Base-by-base conservation (phyloP, 1,139 yeast species). In the Saccharomyces hybrid region DNA sequence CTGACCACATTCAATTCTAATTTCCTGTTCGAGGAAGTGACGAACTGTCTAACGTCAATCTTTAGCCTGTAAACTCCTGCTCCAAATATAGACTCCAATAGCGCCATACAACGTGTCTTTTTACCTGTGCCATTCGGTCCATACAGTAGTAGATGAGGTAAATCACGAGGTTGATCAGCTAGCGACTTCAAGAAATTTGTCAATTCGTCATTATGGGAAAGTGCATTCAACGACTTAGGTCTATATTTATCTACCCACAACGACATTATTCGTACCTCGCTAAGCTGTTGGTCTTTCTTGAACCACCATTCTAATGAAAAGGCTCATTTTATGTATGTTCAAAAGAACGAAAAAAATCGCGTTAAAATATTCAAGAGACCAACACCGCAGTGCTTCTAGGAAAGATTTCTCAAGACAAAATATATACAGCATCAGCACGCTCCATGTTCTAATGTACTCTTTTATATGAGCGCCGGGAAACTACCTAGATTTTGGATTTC, bases 121-220 rank as follows among this genome's bases (percentile, higher is more conserved):
- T 93, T 93, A 57, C 99, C 99, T 16, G 96, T 88, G 4, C 99
- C 99, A 50, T 91, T 83, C 1, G 99, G 98, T 0, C 99, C 99
- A 69, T 91, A 91, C 9, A 93, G 81, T 46, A 93, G 74, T 53
- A 93, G 73, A 74, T 93, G 99, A 3, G 99, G 99, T 68, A 93
- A 86, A 69, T 95, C 98, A 1, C 64, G 72, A 63, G 61, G 66
- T 52, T 66, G 65, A 25, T 66, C 56, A 20, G 75, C 72, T 52
- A 88, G 73, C 0, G 95, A 83, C 54, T 75, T 73, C 48, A 93
- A 74, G 57, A 85, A 81, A 49, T 74, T 72, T 0, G 96, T 83
- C 34, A 91, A 80, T 4, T 77, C 78, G 1, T 72, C 73, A 66
- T 90, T 96, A 69, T 80, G 91, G 54, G 84, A 81, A 54, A 93